These are phyloP conservation scores for Diaporthe vaccinii DNA, from an alignment of 2,329 filamentous ascomycete genomes.

Conservation along the genomic window DNA sequence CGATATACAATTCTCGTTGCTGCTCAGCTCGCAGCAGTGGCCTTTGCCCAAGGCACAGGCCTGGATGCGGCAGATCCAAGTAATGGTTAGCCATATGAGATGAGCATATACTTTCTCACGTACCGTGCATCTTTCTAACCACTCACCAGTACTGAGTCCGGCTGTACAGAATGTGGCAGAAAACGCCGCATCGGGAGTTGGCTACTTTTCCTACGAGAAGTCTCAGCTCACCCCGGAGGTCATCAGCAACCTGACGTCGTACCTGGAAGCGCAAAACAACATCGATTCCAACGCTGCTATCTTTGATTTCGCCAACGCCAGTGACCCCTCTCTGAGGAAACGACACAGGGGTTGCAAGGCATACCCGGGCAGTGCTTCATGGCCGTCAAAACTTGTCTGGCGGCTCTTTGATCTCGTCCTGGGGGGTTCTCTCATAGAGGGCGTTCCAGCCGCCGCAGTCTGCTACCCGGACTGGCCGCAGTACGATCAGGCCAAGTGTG, in stretches of 20 bases:
- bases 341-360: conserved; percentile 32
- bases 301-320: conserved; percentile 13
- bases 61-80: not conserved
- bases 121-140: not conserved
- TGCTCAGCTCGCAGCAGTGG: not conserved
- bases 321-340: not conserved
- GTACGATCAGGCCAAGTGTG: conserved; percentile 21
- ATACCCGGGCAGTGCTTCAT: conserved; percentile 34
- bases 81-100: not conserved
- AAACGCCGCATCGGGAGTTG: not conserved
- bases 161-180: not conserved
- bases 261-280: not conserved
- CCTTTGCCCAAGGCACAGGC: not conserved
- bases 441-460: conserved; percentile 23
- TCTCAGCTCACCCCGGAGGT: conserved; percentile 11
- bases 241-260: conserved; percentile 21
- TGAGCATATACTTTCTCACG: not conserved
- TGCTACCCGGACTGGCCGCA: conserved; percentile 33
- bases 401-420: conserved; percentile 21
- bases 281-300: not conserved
- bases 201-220: conserved; percentile 27
- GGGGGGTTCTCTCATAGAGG: conserved; percentile 32
- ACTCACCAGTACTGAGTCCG: not conserved
- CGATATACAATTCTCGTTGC: not conserved
- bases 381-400: conserved; percentile 36